phyloP scores from a whole-genome alignment of 805 yeast species.

The Metschnikowia vanudenii region DNA sequence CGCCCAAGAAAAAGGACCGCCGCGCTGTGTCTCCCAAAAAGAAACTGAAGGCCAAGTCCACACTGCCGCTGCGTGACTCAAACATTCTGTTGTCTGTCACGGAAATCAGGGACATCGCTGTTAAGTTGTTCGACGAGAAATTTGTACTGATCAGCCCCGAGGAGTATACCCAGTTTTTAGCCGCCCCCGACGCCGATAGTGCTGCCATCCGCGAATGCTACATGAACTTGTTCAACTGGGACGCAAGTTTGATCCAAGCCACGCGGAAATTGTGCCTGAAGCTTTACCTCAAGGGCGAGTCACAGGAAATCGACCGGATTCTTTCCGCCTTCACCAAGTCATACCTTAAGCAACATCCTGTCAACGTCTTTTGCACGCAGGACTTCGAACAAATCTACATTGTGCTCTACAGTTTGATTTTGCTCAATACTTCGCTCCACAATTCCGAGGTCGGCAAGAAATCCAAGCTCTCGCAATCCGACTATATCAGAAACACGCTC shows the following conservation, averaged over 20 bases:
- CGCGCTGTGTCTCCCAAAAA: background rate
- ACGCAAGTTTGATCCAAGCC: conserved; percentile 52
- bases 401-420: conserved; percentile 65
- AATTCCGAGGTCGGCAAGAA: conserved; percentile 43
- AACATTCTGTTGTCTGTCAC: background rate
- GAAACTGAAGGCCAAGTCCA: background rate
- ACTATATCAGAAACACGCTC: conserved; percentile 43
- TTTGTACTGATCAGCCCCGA: conserved; percentile 44
- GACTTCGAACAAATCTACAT: conserved; percentile 61
- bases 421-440: conserved; percentile 77
- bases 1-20: background rate
- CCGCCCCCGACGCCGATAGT: conserved; percentile 48
- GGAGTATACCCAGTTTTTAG: conserved; percentile 44
- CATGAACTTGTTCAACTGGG: conserved; percentile 48
- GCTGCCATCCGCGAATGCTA: conserved; percentile 41
- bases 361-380: conserved; percentile 47
- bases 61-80: conserved; percentile 1
- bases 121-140: conserved; percentile 37
- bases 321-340: conserved; percentile 64
- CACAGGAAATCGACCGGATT: conserved; percentile 75
- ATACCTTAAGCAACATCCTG: conserved; percentile 54
- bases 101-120: conserved; percentile 36
- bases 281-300: conserved; percentile 77
- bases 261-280: conserved; percentile 61
- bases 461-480: conserved; percentile 39